Evolutionary conservation across 176 grass and related monocot genomes (phyloP), one percentile per base, ranked within the genome.

Genomic region (Eragrostis curvula): DNA sequence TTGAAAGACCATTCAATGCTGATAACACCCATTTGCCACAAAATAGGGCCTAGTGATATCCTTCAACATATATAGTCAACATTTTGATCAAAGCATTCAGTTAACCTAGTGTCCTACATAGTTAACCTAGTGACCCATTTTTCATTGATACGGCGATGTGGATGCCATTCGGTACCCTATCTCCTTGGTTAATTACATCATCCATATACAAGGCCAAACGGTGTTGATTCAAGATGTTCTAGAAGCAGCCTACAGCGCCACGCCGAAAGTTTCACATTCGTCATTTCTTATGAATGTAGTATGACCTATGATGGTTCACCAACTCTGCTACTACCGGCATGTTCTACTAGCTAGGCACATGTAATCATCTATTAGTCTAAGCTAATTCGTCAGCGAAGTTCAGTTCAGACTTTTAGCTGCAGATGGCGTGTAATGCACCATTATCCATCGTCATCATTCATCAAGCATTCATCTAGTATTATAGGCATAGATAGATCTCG

Each of bases 391-490:
- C 32, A 75, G 46, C 48, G 50, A 45, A 20, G 18, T 66, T 52
- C 16, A n/a, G 71, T 43, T 53, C n/a, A 42, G n/a, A 21, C 32
- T 66, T 17, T 64, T 27, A 79, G 24, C 20, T 20, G 25, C 44
- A 39, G 2, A 40, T 62, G 42, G 80, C 6, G 27, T 23, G 24
- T 10, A 9, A 8, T 63, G n/a, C 27, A 25, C 11, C 20, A 39
- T 48, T 17, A 17, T 61, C 68, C 13, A 45, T 61, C 80, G 14
- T 47, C 43, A 82, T n/a, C 41, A 57, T 46, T 77, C 73, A 84
- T 73, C 25, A 23, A 39, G 53, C 3, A 30, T 44, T 14, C 18
- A 61, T 60, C 52, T 24, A 5, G 3, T 72, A 71, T 12, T 27
- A 1, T 23, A 21, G 25, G 27, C 17, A 51, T n/a, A 64, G 6